phyloP scores from a whole-genome alignment of 805 yeast species.

The Candida suzukii region DNA sequence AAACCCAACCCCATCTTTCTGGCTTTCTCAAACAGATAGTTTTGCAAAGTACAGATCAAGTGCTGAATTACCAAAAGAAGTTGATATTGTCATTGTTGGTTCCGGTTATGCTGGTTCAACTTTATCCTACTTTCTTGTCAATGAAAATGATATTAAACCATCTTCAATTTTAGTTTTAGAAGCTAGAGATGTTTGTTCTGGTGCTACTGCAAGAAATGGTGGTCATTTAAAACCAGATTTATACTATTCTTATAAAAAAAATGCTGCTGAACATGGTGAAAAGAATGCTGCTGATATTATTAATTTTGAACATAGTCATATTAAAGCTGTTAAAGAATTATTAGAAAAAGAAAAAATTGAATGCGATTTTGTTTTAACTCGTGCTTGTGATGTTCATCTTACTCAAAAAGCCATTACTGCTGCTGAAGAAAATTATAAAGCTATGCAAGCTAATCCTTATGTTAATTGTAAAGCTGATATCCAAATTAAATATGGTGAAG shows the following conservation, averaged over 20 bases:
- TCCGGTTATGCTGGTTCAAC: conserved; percentile 40
- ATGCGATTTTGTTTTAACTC: conserved; percentile 24
- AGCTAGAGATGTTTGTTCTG: conserved; percentile 32
- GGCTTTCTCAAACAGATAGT: conserved; percentile 16
- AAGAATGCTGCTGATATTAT: conserved; percentile 28
- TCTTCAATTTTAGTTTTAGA: conserved; percentile 15
- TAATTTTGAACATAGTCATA: conserved; percentile 30
- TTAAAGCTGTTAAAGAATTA: conserved; percentile 24
- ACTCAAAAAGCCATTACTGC: conserved; percentile 6
- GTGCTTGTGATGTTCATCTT: conserved; percentile 24
- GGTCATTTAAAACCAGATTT: conserved; percentile 38
- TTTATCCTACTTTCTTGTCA: conserved; percentile 17
- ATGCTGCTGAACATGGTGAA: conserved; percentile 14
- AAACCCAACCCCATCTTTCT: conserved; percentile 15
- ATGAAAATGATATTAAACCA: too few species aligned
- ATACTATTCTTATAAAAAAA: conserved; percentile 11
- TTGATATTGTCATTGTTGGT: conserved; percentile 36
- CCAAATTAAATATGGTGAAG: conserved; percentile 26
- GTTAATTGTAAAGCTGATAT: conserved; percentile 22
- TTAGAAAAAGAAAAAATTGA: conserved; percentile 26
- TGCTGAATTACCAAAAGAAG: conserved; percentile 25
- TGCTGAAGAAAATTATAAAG: conserved; percentile 9
- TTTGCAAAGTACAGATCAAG: conserved; percentile 14
- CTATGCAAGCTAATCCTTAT: conserved; percentile 20
- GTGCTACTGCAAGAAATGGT: conserved; percentile 43